These are phyloP conservation scores for Pachysandra terminalis DNA, from an alignment of 164 flowering plant genomes.

Conservation along the genomic window DNA sequence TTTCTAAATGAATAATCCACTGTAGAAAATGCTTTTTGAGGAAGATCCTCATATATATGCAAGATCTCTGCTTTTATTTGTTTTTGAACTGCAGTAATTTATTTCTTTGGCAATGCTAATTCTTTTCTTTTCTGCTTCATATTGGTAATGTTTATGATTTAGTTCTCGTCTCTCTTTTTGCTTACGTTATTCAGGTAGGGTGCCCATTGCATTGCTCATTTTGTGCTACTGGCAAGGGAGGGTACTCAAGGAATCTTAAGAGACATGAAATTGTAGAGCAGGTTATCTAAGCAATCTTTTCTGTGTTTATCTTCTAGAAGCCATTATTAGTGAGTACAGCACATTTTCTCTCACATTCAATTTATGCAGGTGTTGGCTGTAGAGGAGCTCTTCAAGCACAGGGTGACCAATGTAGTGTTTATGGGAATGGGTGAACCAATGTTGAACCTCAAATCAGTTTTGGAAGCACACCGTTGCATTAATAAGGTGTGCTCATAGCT, in stretches of 20 bases:
- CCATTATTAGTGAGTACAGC: neutral
- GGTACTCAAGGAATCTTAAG: slow-evolving; percentile 87
- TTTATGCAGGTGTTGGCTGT: slow-evolving; percentile 75
- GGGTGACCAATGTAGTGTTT: slow-evolving; percentile 96
- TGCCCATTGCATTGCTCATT: slow-evolving; percentile 94
- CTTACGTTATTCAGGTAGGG: slow-evolving; percentile 62
- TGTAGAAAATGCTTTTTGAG: neutral
- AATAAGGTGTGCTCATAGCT: slow-evolving; percentile 52
- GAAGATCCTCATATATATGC: neutral
- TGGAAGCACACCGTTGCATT: slow-evolving; percentile 88
- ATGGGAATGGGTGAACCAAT: slow-evolving; percentile 99
- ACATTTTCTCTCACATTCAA: neutral
- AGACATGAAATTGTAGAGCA: slow-evolving; percentile 97
- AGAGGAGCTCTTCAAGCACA: slow-evolving; percentile 81
- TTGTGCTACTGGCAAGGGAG: slow-evolving; percentile 99
- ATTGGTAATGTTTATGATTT: no score
- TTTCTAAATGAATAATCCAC: slow-evolving; percentile 1
- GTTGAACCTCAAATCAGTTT: slow-evolving; percentile 86
- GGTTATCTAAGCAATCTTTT: slow-evolving; percentile 34
- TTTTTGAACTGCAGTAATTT: neutral
- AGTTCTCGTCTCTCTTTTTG: neutral
- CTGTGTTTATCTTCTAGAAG: neutral
- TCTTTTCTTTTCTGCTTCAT: neutral
- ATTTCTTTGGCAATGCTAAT: neutral
- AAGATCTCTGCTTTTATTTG: neutral